phyloP scores from a whole-genome alignment of 257 asterid genomes.

The Penstemon newberryi region DNA sequence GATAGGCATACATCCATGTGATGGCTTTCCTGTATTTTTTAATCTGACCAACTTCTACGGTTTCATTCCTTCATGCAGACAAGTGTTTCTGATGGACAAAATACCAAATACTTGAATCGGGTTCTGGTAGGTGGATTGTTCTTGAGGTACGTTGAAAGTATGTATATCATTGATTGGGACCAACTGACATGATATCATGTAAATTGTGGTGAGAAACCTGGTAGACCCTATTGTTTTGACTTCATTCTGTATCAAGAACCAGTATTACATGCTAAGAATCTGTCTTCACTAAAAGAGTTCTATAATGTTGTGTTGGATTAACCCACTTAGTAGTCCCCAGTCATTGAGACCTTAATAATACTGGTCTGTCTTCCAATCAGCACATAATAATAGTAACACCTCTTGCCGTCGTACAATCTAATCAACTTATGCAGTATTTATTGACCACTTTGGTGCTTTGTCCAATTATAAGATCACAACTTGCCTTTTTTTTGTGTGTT shows the following conservation, averaged over 20 bases:
- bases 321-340: neutral
- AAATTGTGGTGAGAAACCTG: conserved; percentile 18
- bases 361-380: neutral
- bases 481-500: neutral
- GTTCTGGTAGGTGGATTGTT: conserved; percentile 82
- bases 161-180: conserved; percentile 15
- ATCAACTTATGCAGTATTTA: conserved; percentile 1
- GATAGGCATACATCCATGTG: conserved; percentile 10
- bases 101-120: conserved; percentile 64
- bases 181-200: conserved; percentile 18
- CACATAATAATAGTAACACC: neutral
- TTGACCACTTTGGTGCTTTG: conserved; percentile 12
- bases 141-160: conserved; percentile 62
- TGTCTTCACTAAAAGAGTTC: neutral
- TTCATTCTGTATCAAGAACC: conserved; percentile 1
- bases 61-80: conserved; percentile 55
- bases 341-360: conserved; percentile 14
- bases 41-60: conserved; percentile 19
- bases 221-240: conserved; percentile 19
- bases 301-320: conserved; percentile 11
- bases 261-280: conserved; percentile 13
- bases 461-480: conserved; percentile 10
- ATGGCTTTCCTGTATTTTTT: conserved; percentile 6
- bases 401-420: conserved; percentile 12
- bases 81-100: conserved; percentile 84